Conservation (phyloP, 2,329 filamentous ascomycete genomes). For the Talaromyces piceae region DNA sequence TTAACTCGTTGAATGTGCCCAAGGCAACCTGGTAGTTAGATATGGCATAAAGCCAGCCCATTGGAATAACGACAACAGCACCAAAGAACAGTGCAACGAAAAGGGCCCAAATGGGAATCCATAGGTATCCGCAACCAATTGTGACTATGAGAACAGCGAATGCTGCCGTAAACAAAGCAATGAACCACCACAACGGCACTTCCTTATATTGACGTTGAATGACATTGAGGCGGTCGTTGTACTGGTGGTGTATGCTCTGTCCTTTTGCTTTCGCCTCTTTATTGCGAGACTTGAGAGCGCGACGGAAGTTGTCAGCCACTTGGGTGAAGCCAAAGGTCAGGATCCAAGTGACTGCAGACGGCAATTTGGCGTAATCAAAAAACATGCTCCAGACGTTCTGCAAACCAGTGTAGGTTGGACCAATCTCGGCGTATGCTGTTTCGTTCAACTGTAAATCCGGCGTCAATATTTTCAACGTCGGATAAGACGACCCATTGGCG, state of each 20-base stretch:
- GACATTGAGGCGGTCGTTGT: constrained; percentile 52
- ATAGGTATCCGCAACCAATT: constrained; percentile 46
- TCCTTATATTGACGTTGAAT: constrained; percentile 52
- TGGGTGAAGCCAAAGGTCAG: constrained; percentile 47
- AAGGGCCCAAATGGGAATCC: constrained; percentile 54
- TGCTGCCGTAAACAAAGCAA: constrained; percentile 42
- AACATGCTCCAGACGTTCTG: constrained; percentile 54
- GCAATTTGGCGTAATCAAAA: constrained; percentile 54
- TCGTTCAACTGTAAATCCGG: constrained; percentile 43
- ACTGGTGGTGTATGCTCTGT: constrained; percentile 47
- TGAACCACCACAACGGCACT: constrained; percentile 54
- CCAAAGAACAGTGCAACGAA: constrained; percentile 51
- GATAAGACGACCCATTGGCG: constrained; percentile 43
- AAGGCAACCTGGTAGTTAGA: constrained; percentile 50
- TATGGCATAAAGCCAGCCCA: constrained; percentile 54
- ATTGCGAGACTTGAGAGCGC: constrained; percentile 34
- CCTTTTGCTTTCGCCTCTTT: constrained; percentile 21
- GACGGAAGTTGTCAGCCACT: constrained; percentile 40
- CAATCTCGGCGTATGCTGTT: constrained; percentile 40
- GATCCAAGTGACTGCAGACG: constrained; percentile 54
- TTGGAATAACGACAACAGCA: constrained; percentile 49
- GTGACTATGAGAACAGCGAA: constrained; percentile 47
- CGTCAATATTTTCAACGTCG: constrained; percentile 37
- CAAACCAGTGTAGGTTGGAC: constrained; percentile 50
- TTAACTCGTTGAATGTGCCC: constrained; percentile 53